Percentiles rank a stretch among this genome's conserved stretches.
phyloP scores from a whole-genome alignment of 768 basidiomycete genomes.

The Strobilomyces echinocephalus region DNA sequence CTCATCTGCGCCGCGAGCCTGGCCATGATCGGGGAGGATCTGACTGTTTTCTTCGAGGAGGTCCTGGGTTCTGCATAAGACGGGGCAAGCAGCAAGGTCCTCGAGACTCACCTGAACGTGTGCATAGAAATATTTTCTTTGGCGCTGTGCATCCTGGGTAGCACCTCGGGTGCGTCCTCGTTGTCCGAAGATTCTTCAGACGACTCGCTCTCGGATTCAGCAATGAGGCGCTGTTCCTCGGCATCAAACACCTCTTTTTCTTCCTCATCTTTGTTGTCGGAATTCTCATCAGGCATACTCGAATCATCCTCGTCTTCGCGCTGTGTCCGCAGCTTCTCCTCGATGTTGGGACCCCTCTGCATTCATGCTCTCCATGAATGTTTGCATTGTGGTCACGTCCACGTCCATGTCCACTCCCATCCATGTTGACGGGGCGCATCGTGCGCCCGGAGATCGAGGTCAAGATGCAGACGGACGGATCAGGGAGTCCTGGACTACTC shows the following conservation, averaged over 20 bases:
- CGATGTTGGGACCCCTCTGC: slow-evolving; percentile 52
- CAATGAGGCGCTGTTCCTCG: slow-evolving; percentile 46
- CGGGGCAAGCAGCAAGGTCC: background rate
- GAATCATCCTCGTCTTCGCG: slow-evolving; percentile 42
- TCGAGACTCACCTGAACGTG: slow-evolving; percentile 46
- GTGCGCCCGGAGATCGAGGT: too few species aligned
- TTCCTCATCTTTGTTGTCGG: slow-evolving; percentile 32
- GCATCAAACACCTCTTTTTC: slow-evolving; percentile 37
- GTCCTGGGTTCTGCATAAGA: slow-evolving; percentile 39
- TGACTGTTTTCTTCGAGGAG: slow-evolving; percentile 57
- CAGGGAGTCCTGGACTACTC: slow-evolving; percentile 8
- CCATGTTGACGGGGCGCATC: slow-evolving; percentile 23
- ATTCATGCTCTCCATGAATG: slow-evolving; percentile 50
- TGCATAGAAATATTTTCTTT: slow-evolving; percentile 55
- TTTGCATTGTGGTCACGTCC: slow-evolving; percentile 45
- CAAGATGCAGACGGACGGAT: background rate
- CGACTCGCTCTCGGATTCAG: slow-evolving; percentile 22
- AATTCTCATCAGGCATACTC: slow-evolving; percentile 24
- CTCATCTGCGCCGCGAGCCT: too few species aligned
- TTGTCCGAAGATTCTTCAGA: slow-evolving; percentile 32
- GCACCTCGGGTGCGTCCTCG: slow-evolving; percentile 20
- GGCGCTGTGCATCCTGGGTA: slow-evolving; percentile 40
- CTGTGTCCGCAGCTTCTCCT: slow-evolving; percentile 46
- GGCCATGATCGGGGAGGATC: slow-evolving; percentile 40
- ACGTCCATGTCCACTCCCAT: slow-evolving; percentile 66